Conservation (phyloP, 208 protist genomes). For the Tritrichomonas musculus region DNA sequence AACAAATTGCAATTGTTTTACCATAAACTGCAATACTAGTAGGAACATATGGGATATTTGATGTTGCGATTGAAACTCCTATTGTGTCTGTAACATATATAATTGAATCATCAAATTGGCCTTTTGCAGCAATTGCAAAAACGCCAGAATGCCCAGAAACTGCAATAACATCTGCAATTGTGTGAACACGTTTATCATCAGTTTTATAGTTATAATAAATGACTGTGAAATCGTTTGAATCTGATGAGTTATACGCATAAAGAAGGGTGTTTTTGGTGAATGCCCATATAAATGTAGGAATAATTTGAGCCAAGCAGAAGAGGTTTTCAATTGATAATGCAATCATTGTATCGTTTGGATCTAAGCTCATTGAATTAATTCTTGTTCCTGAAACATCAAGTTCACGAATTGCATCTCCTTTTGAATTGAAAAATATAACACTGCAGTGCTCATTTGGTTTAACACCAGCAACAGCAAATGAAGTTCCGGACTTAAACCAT, state of each 20-base stretch:
- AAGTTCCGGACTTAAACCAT: neutral
- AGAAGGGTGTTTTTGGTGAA: neutral
- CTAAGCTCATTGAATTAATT: neutral
- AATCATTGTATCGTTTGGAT: neutral
- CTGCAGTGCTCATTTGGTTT: neutral
- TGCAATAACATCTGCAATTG: neutral
- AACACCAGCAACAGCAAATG: neutral
- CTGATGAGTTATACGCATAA: neutral
- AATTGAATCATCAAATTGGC: neutral
- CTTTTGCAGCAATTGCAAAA: neutral
- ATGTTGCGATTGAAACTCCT: neutral
- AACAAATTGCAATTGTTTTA: neutral
- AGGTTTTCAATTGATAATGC: neutral
- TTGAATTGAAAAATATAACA: neutral
- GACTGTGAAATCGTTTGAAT: neutral
- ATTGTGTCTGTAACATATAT: neutral
- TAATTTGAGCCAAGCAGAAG: neutral
- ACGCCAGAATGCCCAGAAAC: neutral
- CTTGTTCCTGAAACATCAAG: neutral
- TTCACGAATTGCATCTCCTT: neutral
- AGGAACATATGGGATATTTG: neutral
- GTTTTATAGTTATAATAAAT: neutral
- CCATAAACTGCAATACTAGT: neutral
- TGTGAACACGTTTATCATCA: neutral
- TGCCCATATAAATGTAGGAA: constrained; percentile 1